Percentiles rank a stretch among this genome's conserved stretches.
Conservation (phyloP, 1,284 basidiomycete genomes). For the Coniferiporia sulphurascens region DNA sequence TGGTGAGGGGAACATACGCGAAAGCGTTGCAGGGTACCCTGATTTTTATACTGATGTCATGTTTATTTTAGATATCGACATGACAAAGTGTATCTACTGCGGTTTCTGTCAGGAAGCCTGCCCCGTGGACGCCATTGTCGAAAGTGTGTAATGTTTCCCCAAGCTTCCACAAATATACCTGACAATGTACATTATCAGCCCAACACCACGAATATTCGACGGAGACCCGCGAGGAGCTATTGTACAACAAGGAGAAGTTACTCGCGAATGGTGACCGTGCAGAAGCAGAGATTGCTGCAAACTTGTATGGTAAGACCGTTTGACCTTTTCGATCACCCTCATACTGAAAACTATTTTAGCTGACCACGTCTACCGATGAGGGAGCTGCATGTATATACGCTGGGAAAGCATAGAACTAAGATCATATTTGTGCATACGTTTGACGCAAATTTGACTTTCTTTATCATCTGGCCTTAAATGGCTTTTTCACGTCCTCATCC, state of each 20-base stretch:
- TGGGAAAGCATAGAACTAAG: slow-evolving; percentile 19
- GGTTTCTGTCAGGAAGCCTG: slow-evolving; percentile 99
- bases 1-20: slow-evolving; percentile 39
- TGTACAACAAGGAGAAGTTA: slow-evolving; percentile 99
- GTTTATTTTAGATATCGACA: slow-evolving; percentile 77
- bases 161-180: not conserved
- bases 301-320: slow-evolving; percentile 66
- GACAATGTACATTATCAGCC: slow-evolving; percentile 42
- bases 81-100: slow-evolving; percentile 97
- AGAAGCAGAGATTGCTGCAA: slow-evolving; percentile 95
- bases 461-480: not conserved
- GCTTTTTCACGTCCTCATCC: not conserved
- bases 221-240: slow-evolving; percentile 95
- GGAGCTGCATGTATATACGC: slow-evolving; percentile 15
- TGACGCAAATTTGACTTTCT: not conserved
- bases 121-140: slow-evolving; percentile 99
- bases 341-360: slow-evolving; percentile 31
- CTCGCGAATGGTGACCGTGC: slow-evolving; percentile 93
- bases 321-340: slow-evolving; percentile 16
- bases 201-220: slow-evolving; percentile 97
- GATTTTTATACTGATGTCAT: slow-evolving; percentile 1
- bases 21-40: not conserved
- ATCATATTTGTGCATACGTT: not conserved
- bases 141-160: slow-evolving; percentile 65
- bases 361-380: slow-evolving; percentile 62